phyloP scores from a whole-genome alignment of 805 yeast species.

The Schwanniomyces vanrijiae region DNA sequence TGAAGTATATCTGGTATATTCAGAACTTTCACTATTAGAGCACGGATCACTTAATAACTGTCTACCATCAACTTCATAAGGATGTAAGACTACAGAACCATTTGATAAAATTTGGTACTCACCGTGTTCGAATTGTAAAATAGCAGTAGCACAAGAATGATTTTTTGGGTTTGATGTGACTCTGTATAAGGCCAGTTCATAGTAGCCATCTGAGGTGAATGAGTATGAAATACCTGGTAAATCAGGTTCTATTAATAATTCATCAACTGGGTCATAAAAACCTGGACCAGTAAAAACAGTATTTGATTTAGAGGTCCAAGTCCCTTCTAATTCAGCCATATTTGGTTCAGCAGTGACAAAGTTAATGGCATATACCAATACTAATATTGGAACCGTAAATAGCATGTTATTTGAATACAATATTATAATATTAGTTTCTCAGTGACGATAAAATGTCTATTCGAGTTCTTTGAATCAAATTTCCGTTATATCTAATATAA shows the following conservation, averaged over 20 bases:
- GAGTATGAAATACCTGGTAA: slow-evolving; percentile 93
- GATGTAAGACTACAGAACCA: slow-evolving; percentile 69
- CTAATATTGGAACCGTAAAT: slow-evolving; percentile 3
- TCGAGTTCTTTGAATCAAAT: background rate
- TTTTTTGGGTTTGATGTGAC: slow-evolving; percentile 67
- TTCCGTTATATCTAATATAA: background rate
- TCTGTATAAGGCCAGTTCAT: slow-evolving; percentile 86
- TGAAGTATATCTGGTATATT: slow-evolving; percentile 74
- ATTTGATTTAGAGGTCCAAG: slow-evolving; percentile 94
- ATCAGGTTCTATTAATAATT: slow-evolving; percentile 90
- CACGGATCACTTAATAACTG: slow-evolving; percentile 90
- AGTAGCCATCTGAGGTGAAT: slow-evolving; percentile 89
- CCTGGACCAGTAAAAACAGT: slow-evolving; percentile 97
- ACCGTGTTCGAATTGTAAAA: slow-evolving; percentile 87
- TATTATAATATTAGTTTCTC: background rate
- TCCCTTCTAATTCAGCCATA: slow-evolving; percentile 64
- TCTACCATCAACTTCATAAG: slow-evolving; percentile 87
- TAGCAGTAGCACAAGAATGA: slow-evolving; percentile 84
- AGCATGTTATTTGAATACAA: slow-evolving; percentile 2
- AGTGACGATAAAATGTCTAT: background rate
- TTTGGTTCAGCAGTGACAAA: slow-evolving; percentile 30
- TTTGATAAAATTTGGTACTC: slow-evolving; percentile 60
- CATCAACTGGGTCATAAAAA: slow-evolving; percentile 95
- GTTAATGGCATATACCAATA: slow-evolving; percentile 3
- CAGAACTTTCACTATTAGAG: slow-evolving; percentile 46